Conservation (phyloP, 2,329 filamentous ascomycete genomes). For the Cytospora mali region DNA sequence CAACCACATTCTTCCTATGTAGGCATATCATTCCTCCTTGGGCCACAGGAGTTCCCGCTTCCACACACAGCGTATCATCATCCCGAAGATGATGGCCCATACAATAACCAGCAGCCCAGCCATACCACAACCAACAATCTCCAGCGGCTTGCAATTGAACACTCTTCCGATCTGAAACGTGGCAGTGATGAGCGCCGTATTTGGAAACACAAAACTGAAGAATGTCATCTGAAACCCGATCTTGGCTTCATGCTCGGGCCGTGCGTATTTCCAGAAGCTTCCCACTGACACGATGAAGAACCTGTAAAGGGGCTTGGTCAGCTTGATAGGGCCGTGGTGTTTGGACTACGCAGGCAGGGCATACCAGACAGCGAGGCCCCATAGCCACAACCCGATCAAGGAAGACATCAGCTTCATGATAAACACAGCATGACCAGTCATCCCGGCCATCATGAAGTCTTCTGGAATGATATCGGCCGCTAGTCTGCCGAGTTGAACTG, state of each 20-base stretch:
- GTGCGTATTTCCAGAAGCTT: slow-evolving; percentile 70
- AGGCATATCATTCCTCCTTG: slow-evolving; percentile 24
- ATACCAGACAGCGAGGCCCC: slow-evolving; percentile 75
- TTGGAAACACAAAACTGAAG: slow-evolving; percentile 82
- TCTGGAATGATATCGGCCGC: slow-evolving; percentile 47
- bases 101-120: slow-evolving; percentile 65
- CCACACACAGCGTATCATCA: slow-evolving; percentile 71
- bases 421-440: slow-evolving; percentile 43
- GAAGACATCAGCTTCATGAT: slow-evolving; percentile 54
- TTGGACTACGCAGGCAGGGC: not conserved
- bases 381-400: slow-evolving; percentile 76
- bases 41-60: slow-evolving; percentile 57
- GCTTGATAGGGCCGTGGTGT: not conserved
- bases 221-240: slow-evolving; percentile 84
- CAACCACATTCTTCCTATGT: not conserved
- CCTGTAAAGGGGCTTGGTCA: slow-evolving; percentile 10
- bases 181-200: slow-evolving; percentile 73
- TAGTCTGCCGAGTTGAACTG: slow-evolving; percentile 50
- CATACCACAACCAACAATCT: slow-evolving; percentile 69
- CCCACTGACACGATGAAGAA: slow-evolving; percentile 82
- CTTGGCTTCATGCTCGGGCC: slow-evolving; percentile 48
- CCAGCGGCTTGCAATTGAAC: slow-evolving; percentile 60
- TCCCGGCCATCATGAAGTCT: slow-evolving; percentile 42
- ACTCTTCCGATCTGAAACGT: slow-evolving; percentile 71
- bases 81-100: slow-evolving; percentile 68